These are phyloP conservation scores for Aspergillus carlsbadensis DNA, from an alignment of 495 filamentous ascomycete genomes.

Conservation along the genomic window DNA sequence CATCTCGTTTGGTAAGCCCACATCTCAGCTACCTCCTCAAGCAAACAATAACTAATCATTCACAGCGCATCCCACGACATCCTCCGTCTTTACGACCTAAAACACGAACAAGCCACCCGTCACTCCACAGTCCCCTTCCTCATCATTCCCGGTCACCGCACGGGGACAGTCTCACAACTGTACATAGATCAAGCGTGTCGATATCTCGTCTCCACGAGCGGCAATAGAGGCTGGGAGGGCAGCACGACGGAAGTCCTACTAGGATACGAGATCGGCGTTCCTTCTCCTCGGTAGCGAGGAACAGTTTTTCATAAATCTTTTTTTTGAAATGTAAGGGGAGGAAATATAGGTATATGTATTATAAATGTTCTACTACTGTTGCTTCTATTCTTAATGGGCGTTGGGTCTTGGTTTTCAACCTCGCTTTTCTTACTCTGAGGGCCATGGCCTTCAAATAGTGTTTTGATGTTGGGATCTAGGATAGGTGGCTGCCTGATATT, in stretches of 20 bases:
- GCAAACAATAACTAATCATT: conserved; percentile 8
- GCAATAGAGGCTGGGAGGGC: conserved; percentile 97
- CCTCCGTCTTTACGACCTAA: conserved; percentile 85
- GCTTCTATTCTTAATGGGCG: not conserved
- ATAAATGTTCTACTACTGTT: not conserved
- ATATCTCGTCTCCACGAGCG: conserved; percentile 87
- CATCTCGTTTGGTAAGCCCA: conserved; percentile 79
- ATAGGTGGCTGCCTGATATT: not conserved
- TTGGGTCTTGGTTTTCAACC: not conserved
- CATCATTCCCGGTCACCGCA: conserved; percentile 90
- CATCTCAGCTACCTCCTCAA: not conserved
- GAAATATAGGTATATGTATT: conserved; percentile 3
- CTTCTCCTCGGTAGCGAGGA: conserved; percentile 34
- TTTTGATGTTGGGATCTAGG: too few relatives aligned
- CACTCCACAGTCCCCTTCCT: conserved; percentile 87
- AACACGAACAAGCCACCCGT: conserved; percentile 60
- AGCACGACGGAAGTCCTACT: conserved; percentile 84
- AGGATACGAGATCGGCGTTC: conserved; percentile 84
- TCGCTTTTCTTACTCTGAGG: not conserved
- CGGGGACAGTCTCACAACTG: conserved; percentile 81
- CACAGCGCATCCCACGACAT: conserved; percentile 88
- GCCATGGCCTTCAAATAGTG: not conserved
- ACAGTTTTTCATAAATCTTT: not conserved
- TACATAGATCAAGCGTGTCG: conserved; percentile 85
- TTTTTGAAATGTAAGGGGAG: not conserved